A percentile compares a stretch with the other conserved stretches of the same genome.
These are phyloP conservation scores for Lolium rigidum DNA, from an alignment of 176 grass and related monocot genomes.

Conservation along the genomic window DNA sequence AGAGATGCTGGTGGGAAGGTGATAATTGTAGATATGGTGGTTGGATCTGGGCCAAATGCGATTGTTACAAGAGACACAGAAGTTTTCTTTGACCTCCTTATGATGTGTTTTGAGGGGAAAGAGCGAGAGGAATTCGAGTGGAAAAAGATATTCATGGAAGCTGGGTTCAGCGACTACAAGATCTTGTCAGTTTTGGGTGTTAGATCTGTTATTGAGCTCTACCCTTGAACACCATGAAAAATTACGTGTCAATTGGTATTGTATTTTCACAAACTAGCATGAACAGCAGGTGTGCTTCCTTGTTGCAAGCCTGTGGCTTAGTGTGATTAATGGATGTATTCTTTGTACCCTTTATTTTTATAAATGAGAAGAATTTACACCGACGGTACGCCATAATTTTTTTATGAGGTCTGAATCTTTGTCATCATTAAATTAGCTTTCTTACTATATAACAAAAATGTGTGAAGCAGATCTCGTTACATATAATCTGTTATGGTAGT, in stretches of 20 bases:
- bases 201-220: slow-evolving; percentile 52
- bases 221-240: slow-evolving; percentile 23
- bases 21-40: slow-evolving; percentile 49
- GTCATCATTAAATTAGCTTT: not conserved
- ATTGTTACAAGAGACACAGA: slow-evolving; percentile 23
- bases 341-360: no score
- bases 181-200: slow-evolving; percentile 18
- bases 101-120: slow-evolving; percentile 6
- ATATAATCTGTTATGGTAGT: no score
- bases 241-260: not conserved
- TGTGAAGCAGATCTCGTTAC: not conserved
- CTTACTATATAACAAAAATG: not conserved
- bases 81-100: slow-evolving; percentile 31
- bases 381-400: no score
- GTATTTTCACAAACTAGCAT: not conserved
- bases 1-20: slow-evolving; percentile 47
- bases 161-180: slow-evolving; percentile 48
- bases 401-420: not conserved
- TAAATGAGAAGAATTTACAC: no score
- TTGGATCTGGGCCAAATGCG: slow-evolving; percentile 21
- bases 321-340: no score
- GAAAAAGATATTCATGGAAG: slow-evolving; percentile 36
- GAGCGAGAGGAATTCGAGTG: slow-evolving; percentile 51
- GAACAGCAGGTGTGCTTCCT: not conserved
- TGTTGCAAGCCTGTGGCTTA: no score